Evolutionary conservation across 2,329 filamentous ascomycete genomes (phyloP), one percentile per base, ranked within the genome.

Genomic region (Triangularia verruculosa): DNA sequence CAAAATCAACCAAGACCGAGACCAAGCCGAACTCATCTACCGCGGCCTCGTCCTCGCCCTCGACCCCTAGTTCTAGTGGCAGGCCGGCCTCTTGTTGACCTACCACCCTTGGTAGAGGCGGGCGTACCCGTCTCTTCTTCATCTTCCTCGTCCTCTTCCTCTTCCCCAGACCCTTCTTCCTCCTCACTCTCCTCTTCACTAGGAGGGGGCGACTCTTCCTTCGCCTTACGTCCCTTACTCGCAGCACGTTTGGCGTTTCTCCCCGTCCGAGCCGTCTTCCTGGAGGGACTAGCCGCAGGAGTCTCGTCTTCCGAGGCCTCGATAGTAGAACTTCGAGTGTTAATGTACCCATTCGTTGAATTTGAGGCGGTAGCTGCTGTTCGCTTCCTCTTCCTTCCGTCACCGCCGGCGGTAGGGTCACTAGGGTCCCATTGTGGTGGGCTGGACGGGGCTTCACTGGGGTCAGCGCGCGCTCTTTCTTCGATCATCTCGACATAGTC

Each of bases 281-380:
- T 71, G 3, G 62, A 56, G 22, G 77, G 78, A 58, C 78, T 78
- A 60, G 76, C 74, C 24, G 72, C 72, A 34, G 77, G 75, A n/a
- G 77, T 80, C 53, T 79, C 78, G 47, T 78, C 78, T 66, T 84
- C 82, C 0, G 82, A 82, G 61, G 83, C 82, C 3, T 82, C 82
- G n/a, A 83, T 78, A 5, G 82, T 83, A 66, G 81, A 83, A 30
- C 74, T 76, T 57, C 77, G 78, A 1, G 76, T 73, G 62, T 76
- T 77, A 11, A 78, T 72, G 11, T 71, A 69, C 9, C 68, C 64
- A 1, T 71, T 71, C 1, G 77, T 43, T 17, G 15, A 75, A 20
- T 15, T 39, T 12, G 68, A 63, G 1, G 71, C 71, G 1, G 77
- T 28, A 11, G 4, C 75, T 20, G 75, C 74, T 20, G 74, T 75